Evolutionary conservation across 1,284 basidiomycete species (phyloP).

Genomic region (Ganoderma resinaceum): DNA sequence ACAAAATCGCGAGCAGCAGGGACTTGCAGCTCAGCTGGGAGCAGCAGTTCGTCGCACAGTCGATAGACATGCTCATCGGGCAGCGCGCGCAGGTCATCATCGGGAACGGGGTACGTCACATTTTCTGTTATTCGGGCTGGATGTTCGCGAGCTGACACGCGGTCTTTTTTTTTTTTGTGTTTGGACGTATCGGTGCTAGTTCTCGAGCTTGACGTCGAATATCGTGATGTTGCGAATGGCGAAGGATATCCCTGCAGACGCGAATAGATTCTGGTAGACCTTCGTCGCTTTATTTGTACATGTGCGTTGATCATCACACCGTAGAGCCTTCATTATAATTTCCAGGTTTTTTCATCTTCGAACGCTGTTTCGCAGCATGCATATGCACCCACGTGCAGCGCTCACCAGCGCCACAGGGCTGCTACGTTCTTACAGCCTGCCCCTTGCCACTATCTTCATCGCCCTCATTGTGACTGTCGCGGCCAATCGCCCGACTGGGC

Average conservation of each 20-base stretch:
- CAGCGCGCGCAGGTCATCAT: constrained; percentile 53
- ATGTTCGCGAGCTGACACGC: neutral
- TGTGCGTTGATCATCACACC: constrained; percentile 14
- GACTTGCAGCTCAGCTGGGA: constrained; percentile 49
- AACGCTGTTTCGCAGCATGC: neutral
- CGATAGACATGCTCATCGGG: constrained; percentile 56
- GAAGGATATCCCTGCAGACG: neutral
- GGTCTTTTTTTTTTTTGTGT: too few species aligned
- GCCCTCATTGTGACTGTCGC: too few species aligned
- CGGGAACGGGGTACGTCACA: constrained; percentile 71
- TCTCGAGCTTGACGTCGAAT: constrained; percentile 40
- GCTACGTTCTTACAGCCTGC: too few species aligned
- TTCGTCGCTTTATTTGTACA: neutral
- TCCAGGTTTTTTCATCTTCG: neutral
- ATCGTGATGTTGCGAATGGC: constrained; percentile 40
- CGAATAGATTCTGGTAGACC: constrained; percentile 8
- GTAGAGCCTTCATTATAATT: neutral
- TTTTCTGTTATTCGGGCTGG: neutral
- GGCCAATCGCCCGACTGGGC: too few species aligned
- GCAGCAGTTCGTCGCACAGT: constrained; percentile 50
- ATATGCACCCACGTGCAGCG: neutral
- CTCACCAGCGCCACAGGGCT: too few species aligned
- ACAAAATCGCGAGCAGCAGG: constrained; percentile 48
- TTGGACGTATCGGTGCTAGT: constrained; percentile 25
- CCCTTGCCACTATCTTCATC: too few species aligned